Base-by-base conservation (phyloP, 2,329 filamentous ascomycete genomes). In the Hypomyces perniciosus region DNA sequence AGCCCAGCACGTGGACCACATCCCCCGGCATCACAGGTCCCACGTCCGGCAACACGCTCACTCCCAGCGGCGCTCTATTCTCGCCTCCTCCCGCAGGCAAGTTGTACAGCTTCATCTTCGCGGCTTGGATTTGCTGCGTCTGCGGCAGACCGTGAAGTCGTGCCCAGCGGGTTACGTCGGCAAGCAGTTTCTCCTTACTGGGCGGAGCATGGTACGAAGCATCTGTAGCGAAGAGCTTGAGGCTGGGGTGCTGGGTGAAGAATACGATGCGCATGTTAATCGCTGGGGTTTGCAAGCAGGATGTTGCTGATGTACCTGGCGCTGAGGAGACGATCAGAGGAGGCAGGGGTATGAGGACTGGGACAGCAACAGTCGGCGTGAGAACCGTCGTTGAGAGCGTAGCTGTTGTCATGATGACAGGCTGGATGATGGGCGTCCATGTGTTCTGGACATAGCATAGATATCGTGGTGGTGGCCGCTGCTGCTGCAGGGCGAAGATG, bases 1-100 rank as follows among this genome's bases (percentile, higher is more conserved):
- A 58, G 41, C 62, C 59, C n/a, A 62, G 33, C 20, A 60, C 61
- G 54, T 62, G 61, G 54, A 67, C 63, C 48, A 63, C 52, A 52
- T 67, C 50, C 4, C 33, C 43, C 10, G 59, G 51, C 6, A 51
- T 34, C 12, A 60, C 54, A 44, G 6, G 48, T 3, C 50, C 48
- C 26, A 5, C 28, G 20, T 46, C 49, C 13, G 8, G 8, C 45
- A 46, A 28, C 4, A 48, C 33, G 12, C 4, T 12, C 5, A 47
- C 4, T 4, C 43, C 38, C 5, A 6, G n/a, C 4, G n/a, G 4
- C 6, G n/a, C 2, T 29, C 31, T 9, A 35, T 12, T 10, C 35
- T 42, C 20, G 6, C 6, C 6, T 12, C 27, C 45, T 8, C 29
- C 33, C 28, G 27, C 8, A 5, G 48, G 48, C 30, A 53, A 29